Conservation (phyloP, 2,329 filamentous ascomycete species). For the Elsinoe arachidis region DNA sequence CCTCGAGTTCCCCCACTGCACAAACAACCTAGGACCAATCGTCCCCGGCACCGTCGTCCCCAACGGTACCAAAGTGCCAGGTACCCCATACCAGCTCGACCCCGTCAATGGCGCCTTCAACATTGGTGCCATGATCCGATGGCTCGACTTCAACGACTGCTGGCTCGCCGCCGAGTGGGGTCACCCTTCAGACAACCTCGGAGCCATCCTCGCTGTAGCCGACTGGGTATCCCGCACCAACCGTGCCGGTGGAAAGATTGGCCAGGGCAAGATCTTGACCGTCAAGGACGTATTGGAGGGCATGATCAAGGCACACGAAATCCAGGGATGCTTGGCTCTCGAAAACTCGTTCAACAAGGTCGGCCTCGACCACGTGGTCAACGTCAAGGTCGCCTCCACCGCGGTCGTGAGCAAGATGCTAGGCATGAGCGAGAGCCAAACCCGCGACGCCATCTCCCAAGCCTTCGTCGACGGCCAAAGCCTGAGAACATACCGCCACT, state of each 20-base stretch:
- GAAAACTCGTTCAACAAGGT: constrained; percentile 99
- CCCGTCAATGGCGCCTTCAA: constrained; percentile 96
- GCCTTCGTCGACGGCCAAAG: constrained; percentile 96
- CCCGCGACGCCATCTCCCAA: constrained; percentile 89
- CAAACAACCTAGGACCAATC: constrained; percentile 84
- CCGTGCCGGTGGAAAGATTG: constrained; percentile 67
- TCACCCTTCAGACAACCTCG: constrained; percentile 95
- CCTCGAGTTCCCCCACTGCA: constrained; percentile 90
- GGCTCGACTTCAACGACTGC: constrained; percentile 99
- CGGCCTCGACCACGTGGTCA: constrained; percentile 91
- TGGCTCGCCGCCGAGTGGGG: constrained; percentile 99
- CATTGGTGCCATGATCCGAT: constrained; percentile 97
- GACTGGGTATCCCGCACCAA: constrained; percentile 97
- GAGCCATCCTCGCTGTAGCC: constrained; percentile 89
- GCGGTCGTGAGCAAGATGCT: constrained; percentile 95
- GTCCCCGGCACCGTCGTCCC: constrained; percentile 86
- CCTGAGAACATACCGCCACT: constrained; percentile 92
- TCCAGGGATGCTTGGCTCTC: constrained; percentile 91
- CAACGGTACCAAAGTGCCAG: constrained; percentile 82
- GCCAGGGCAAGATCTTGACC: constrained; percentile 70
- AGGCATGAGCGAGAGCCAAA: constrained; percentile 80
- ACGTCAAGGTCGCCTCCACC: constrained; percentile 94
- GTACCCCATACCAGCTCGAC: constrained; percentile 88
- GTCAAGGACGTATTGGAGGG: constrained; percentile 86
- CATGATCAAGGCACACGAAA: constrained; percentile 96